These are phyloP conservation scores for Trametes cubensis DNA, from an alignment of 768 basidiomycete species.

Conservation along the genomic window DNA sequence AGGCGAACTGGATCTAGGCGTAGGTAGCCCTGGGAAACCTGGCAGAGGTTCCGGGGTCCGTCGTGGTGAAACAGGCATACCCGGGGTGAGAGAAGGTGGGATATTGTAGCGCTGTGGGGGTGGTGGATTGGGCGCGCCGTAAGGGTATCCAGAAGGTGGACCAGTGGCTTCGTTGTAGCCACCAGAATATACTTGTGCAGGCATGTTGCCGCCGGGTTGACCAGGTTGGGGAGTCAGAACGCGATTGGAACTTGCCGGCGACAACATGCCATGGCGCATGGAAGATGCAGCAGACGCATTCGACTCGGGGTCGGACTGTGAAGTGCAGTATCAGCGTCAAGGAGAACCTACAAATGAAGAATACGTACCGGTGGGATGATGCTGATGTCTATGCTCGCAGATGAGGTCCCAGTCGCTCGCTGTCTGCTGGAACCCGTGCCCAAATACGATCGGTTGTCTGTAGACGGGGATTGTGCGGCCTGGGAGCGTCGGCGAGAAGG, in stretches of 20 bases:
- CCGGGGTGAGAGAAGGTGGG: conserved; percentile 8
- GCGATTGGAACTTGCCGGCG: conserved; percentile 20
- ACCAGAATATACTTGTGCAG: conserved; percentile 19
- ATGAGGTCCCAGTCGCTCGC: conserved; percentile 15
- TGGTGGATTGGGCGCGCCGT: neutral
- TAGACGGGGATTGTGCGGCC: conserved; percentile 18
- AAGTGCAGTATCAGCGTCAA: neutral
- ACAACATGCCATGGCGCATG: conserved; percentile 24
- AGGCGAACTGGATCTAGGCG: conserved; percentile 12
- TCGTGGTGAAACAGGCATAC: conserved; percentile 6
- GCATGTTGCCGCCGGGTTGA: conserved; percentile 9
- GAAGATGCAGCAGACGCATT: conserved; percentile 23
- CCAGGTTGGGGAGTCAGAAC: conserved; percentile 13
- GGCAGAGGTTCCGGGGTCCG: conserved; percentile 13
- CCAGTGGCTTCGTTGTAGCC: neutral
- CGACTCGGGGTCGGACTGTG: conserved; percentile 28
- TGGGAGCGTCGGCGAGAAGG: conserved; percentile 19
- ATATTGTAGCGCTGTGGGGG: conserved; percentile 5
- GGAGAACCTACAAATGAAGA: neutral
- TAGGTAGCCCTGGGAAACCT: conserved; percentile 11
- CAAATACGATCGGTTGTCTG: conserved; percentile 14
- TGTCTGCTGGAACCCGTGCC: conserved; percentile 12
- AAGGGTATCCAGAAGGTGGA: neutral
- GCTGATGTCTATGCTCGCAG: conserved; percentile 24
- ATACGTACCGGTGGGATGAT: conserved; percentile 32